phyloP scores from a whole-genome alignment of 495 filamentous ascomycete species.

The Aspergillus cavernicola region DNA sequence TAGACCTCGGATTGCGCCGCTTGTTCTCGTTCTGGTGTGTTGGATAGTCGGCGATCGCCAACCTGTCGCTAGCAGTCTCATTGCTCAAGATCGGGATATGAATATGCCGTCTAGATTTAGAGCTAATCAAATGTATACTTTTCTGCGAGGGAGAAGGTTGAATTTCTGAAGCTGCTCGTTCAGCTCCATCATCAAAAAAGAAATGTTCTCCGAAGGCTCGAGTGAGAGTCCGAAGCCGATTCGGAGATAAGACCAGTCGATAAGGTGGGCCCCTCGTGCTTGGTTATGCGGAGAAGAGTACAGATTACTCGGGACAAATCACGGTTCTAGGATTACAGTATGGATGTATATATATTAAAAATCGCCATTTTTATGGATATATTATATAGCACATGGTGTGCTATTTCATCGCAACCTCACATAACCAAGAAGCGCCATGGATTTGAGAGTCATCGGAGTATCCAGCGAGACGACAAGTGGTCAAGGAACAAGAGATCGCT shows the following conservation, averaged over 20 bases:
- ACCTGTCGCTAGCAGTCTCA: conserved; percentile 9
- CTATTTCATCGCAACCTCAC: not conserved
- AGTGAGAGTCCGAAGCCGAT: conserved; percentile 12
- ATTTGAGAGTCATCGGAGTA: not conserved
- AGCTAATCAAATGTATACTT: not conserved
- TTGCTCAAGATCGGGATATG: not conserved
- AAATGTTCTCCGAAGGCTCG: conserved; percentile 3
- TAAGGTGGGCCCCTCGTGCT: not conserved
- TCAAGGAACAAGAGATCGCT: not conserved
- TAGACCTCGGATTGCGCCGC: conserved; percentile 17
- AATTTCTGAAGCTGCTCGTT: not conserved
- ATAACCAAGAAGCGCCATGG: not conserved
- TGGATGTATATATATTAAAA: not conserved
- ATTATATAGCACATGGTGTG: not conserved
- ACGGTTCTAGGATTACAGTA: not conserved
- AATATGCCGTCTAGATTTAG: not conserved
- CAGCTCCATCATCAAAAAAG: not conserved
- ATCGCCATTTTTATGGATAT: not conserved
- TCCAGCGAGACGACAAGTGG: not conserved
- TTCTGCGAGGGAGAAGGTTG: not conserved
- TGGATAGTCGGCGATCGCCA: conserved; percentile 9
- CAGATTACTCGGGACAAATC: not conserved
- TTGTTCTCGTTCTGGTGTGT: conserved; percentile 6
- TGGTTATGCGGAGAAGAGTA: not conserved
- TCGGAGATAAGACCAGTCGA: conserved; percentile 16